These are phyloP conservation scores for Eucalyptus virginea DNA, from an alignment of 345 rosid species.

Conservation along the genomic window DNA sequence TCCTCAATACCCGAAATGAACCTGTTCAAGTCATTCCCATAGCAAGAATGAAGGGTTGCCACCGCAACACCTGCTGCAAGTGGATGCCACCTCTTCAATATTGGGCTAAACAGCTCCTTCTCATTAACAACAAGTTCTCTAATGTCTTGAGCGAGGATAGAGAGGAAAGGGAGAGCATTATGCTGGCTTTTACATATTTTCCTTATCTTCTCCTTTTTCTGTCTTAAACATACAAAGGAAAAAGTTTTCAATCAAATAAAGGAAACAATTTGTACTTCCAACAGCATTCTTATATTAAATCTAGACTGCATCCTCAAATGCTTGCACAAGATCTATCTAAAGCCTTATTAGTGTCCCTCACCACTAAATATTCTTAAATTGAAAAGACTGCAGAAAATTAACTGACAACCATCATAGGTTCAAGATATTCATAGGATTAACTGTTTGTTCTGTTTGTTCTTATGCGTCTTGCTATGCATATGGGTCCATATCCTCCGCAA, in stretches of 20 bases:
- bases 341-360: background rate
- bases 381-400: background rate
- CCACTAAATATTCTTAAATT: background rate
- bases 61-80: slow-evolving; percentile 91
- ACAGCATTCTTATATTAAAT: background rate
- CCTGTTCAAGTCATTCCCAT: slow-evolving; percentile 60
- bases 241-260: background rate
- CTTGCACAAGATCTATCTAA: background rate
- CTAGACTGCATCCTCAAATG: background rate
- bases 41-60: slow-evolving; percentile 92
- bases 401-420: background rate
- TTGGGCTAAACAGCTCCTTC: slow-evolving; percentile 77
- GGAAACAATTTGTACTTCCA: background rate
- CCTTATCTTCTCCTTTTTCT: slow-evolving; percentile 71
- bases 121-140: slow-evolving; percentile 71
- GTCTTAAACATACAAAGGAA: slow-evolving; percentile 6
- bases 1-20: slow-evolving; percentile 65
- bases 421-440: background rate
- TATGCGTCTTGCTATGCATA: background rate
- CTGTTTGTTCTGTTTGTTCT: background rate
- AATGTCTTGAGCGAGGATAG: slow-evolving; percentile 78
- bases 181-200: slow-evolving; percentile 39
- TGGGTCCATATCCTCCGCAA: background rate
- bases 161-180: slow-evolving; percentile 62
- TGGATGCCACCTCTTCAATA: slow-evolving; percentile 92